Conservation (phyloP, 78 protist species). For the Protostelium mycophagum region DNA sequence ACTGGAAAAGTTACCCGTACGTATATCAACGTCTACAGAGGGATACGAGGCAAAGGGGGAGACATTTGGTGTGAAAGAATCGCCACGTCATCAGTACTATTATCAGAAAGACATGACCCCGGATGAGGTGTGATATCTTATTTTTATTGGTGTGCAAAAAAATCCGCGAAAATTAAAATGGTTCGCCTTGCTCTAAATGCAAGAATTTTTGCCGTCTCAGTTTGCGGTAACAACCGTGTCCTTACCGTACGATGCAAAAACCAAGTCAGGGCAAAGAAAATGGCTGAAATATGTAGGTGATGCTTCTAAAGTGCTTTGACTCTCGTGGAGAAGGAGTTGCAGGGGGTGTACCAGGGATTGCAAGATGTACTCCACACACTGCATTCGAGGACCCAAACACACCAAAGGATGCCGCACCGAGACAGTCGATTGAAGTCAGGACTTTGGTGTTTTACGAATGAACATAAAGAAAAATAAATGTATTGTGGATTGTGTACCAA, state of each 20-base stretch:
- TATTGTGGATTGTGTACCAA: no score
- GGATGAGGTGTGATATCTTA: no score
- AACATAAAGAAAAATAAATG: neutral
- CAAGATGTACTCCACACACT: neutral
- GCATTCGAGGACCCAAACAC: neutral
- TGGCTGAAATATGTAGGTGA: no score
- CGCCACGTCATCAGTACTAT: neutral
- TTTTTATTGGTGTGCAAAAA: no score
- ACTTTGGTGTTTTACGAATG: neutral
- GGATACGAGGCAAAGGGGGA: neutral
- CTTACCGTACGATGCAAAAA: no score
- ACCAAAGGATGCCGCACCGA: neutral
- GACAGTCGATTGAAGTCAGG: neutral
- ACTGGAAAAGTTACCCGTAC: neutral
- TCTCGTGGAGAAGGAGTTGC: neutral
- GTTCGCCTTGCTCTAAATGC: no score
- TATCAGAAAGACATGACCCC: neutral
- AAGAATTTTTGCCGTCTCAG: no score
- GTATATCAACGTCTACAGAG: neutral
- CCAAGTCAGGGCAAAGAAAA: no score
- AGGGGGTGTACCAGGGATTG: neutral
- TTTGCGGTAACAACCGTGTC: no score
- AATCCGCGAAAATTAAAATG: no score
- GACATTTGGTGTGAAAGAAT: neutral
- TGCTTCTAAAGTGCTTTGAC: neutral